Evolutionary conservation across 2,329 filamentous ascomycete species (phyloP).

Genomic region (Aspergillus hortae): DNA sequence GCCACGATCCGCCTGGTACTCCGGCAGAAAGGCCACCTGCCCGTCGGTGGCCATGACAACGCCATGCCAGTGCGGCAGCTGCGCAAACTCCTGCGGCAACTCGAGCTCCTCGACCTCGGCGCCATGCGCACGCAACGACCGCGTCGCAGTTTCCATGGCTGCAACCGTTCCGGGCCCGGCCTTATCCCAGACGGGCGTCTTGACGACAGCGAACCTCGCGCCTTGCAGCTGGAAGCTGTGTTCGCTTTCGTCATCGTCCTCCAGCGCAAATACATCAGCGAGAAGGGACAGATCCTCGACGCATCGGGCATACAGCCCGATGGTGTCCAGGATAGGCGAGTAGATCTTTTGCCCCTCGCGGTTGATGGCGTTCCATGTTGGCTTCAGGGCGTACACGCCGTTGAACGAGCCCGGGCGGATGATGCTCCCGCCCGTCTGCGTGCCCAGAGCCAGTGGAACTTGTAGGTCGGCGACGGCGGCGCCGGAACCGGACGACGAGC

Average conservation of each 20-base stretch:
- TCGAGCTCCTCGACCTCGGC: slow-evolving; percentile 4
- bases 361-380: slow-evolving; percentile 62
- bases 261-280: slow-evolving; percentile 51
- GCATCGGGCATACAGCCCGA: slow-evolving; percentile 58
- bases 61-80: slow-evolving; percentile 5
- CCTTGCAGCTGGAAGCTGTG: neutral
- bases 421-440: slow-evolving; percentile 63
- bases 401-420: slow-evolving; percentile 64
- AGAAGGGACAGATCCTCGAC: slow-evolving; percentile 58
- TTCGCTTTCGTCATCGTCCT: slow-evolving; percentile 44
- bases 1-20: slow-evolving; percentile 3
- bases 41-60: slow-evolving; percentile 4
- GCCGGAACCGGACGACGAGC: slow-evolving; percentile 64
- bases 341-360: slow-evolving; percentile 58
- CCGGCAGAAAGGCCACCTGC: slow-evolving; percentile 2
- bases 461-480: slow-evolving; percentile 65
- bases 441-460: slow-evolving; percentile 58
- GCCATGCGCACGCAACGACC: neutral
- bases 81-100: neutral
- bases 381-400: slow-evolving; percentile 63
- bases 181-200: slow-evolving; percentile 2
- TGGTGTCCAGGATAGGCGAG: slow-evolving; percentile 58
- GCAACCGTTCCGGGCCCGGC: slow-evolving; percentile 12
- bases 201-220: slow-evolving; percentile 4
- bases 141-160: neutral